Evolutionary conservation across 2,329 filamentous ascomycete genomes (phyloP).

Genomic region (Penicillium sp.): DNA sequence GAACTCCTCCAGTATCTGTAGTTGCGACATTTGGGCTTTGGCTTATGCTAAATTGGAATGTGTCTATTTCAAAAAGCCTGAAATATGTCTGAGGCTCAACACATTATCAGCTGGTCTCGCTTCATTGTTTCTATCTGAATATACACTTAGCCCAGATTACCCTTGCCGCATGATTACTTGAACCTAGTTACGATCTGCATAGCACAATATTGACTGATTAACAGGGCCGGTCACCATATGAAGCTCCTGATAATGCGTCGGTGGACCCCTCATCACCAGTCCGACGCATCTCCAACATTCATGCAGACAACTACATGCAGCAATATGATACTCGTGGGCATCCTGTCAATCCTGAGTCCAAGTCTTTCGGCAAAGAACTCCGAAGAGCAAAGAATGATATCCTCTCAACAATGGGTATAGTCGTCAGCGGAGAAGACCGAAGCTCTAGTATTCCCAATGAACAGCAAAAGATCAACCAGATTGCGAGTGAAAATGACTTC

Average conservation of each 20-base stretch:
- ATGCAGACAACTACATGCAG: slow-evolving; percentile 47
- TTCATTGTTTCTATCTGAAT: not conserved
- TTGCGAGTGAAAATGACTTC: slow-evolving; percentile 45
- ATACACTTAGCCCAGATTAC: not conserved
- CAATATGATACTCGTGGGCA: slow-evolving; percentile 50
- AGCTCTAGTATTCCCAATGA: slow-evolving; percentile 37
- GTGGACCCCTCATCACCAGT: slow-evolving; percentile 22
- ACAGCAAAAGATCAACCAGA: slow-evolving; percentile 38
- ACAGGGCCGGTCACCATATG: slow-evolving; percentile 49
- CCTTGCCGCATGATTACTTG: not conserved
- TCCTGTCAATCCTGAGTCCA: slow-evolving; percentile 47
- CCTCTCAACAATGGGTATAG: slow-evolving; percentile 50
- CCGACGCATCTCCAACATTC: slow-evolving; percentile 27
- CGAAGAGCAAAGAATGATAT: slow-evolving; percentile 53
- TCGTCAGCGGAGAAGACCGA: slow-evolving; percentile 44
- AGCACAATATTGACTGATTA: slow-evolving; percentile 21
- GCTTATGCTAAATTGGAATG: not conserved
- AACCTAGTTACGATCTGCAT: not conserved
- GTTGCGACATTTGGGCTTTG: not conserved
- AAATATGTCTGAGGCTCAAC: not conserved
- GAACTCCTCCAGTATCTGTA: not conserved
- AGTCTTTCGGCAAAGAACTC: slow-evolving; percentile 40
- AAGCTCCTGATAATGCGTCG: slow-evolving; percentile 37
- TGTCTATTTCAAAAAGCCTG: not conserved
- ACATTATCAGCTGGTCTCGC: not conserved